Evolutionary conservation across 805 yeast genomes (phyloP), one percentile per base, ranked within the genome.

Genomic region (Blastobotrys robertii): DNA sequence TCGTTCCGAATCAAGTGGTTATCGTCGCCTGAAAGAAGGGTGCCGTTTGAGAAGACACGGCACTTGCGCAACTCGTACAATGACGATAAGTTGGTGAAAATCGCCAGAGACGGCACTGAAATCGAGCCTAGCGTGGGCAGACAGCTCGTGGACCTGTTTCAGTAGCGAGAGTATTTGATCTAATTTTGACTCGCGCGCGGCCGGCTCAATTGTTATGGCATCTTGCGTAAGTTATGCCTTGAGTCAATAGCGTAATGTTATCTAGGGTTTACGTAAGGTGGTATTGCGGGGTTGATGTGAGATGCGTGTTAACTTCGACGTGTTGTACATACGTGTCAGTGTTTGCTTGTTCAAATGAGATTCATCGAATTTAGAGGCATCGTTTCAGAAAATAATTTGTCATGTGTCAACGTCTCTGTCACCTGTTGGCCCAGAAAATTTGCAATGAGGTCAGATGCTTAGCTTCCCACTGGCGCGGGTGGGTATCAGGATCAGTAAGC

Each of bases 51-150:
- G 29, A 51, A 51, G 31, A 59, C 66, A 1, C 48, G 54, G 34
- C 58, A 59, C 37, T 47, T 66, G 25, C 56, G 55, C 14, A 66
- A 66, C 49, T 51, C 64, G 2, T 53, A 59, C 44, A 67, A 66
- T 45, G 52, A 54, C 30, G 58, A 63, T 49, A 58, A 62, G 41
- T 67, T 65, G n/a, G 60, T 66, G 36, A 65, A 65, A 43, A 57
- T 67, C 14, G 70, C 70, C 2, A 55, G 70, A 22, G 71, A 66
- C 37, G 70, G 70, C 4, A 66, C 70, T 1, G 70, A 67, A 47
- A 52, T 65, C 29, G 68, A 64, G 39, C 64, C 67, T 2, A 38
- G 34, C 1, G 58, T 62, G 4, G 70, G 67, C 6, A 38, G 46
- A 8, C 42, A 48, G 37, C 50, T 66, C 33, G 41, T 57, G 33